These are phyloP conservation scores for Gamsiella multidivaricata DNA, from an alignment of 192 early-diverging fungal genomes.

Conservation along the genomic window DNA sequence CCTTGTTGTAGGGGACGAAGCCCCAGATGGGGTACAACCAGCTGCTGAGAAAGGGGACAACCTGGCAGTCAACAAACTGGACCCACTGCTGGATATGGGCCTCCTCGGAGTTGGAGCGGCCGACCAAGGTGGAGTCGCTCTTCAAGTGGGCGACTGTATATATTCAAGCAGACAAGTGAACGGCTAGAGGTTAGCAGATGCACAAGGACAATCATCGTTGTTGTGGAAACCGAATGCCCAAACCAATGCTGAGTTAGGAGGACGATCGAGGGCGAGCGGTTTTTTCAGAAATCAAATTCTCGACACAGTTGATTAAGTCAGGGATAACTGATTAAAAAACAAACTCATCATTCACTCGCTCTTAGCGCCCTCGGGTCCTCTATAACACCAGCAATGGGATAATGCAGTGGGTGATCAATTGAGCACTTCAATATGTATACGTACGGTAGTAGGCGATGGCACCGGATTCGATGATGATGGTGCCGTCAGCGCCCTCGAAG, in stretches of 20 bases:
- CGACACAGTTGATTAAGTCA: slow-evolving; percentile 59
- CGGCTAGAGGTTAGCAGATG: no score
- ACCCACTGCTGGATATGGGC: slow-evolving; percentile 73
- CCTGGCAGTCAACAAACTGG: slow-evolving; percentile 68
- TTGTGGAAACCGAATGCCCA: neutral
- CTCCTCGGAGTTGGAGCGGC: slow-evolving; percentile 67
- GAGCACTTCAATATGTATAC: no score
- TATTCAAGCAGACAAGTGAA: neutral
- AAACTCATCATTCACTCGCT: slow-evolving; percentile 56
- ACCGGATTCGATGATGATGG: slow-evolving; percentile 78
- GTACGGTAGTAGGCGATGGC: slow-evolving; percentile 94
- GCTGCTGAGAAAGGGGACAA: slow-evolving; percentile 55
- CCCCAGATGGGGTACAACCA: slow-evolving; percentile 62
- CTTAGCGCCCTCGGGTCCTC: neutral
- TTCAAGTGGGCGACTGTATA: slow-evolving; percentile 58
- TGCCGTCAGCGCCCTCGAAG: slow-evolving; percentile 86
- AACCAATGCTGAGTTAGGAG: neutral
- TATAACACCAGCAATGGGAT: no score
- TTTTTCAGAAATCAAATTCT: slow-evolving; percentile 55
- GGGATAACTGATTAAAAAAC: slow-evolving; percentile 64
- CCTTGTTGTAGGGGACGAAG: slow-evolving; percentile 56
- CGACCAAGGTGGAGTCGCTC: slow-evolving; percentile 65
- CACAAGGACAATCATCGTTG: neutral
- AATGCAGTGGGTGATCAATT: no score
- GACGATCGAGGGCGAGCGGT: neutral